Base-by-base conservation (phyloP, 1,284 basidiomycete species). In the Cryptococcus jaspeensis region DNA sequence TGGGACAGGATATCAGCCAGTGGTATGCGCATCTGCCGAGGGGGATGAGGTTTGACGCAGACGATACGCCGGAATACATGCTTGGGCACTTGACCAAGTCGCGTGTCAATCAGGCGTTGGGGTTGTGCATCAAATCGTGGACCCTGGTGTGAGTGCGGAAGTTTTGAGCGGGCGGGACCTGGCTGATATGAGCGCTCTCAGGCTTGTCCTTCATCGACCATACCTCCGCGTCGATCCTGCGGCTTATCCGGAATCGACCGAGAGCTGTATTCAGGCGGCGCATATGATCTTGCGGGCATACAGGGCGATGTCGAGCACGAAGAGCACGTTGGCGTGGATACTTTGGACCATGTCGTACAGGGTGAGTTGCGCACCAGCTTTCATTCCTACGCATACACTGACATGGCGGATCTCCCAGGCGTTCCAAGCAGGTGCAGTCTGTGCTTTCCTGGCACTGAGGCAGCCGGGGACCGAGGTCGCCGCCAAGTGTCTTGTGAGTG, bases 351-450 rank as follows among this genome's bases (percentile, higher is more conserved):
- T 73, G 69, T 65, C 67, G 25, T 70, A 72, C 54, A 64, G 75
- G 28, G 72, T 74, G 53, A 61, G 71, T 62, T 18, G 9, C 9
- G 8, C 28, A 22, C 35, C 25, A 22, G 20, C 20, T 37, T 9
- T 43, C 7, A 25, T 23, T 46, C 22, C 38, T 28, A 22, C 32
- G 22, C 3, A 18, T 6, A 28, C 22, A 25, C 35, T 41, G 23
- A 45, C 53, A 38, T 23, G n/a, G 20, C 25, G 5, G 15, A 45
- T 44, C 7, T 49, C 5, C 28, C 53, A 73, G 72, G 73, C 76
- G 0, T 78, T 78, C 65, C 76, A 78, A 57, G 74, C 76, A 7
- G 74, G 72, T 20, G 72, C 76, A 0, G 76, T 78, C 1, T 73
- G 72, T 46, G 75, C 76, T 0, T 78, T 78, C 58, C 54, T 78